Base-by-base conservation (phyloP, 768 basidiomycete species). In the Podaxis sp. region DNA sequence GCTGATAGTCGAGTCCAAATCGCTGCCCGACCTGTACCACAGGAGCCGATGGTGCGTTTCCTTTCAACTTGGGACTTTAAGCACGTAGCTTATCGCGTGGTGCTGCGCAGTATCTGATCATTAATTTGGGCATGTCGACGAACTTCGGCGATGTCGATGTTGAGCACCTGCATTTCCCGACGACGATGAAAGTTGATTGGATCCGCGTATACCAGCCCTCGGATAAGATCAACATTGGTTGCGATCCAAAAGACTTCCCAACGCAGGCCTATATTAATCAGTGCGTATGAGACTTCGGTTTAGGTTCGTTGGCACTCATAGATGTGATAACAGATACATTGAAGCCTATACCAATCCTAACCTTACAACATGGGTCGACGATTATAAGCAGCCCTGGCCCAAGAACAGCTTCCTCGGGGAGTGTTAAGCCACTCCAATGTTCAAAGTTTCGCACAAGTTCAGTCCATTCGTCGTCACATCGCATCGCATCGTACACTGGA, bases 171-270 rank as follows among this genome's bases (percentile, higher is more conserved):
- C 77, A 75, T 17, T 95, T 93, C 76, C 94, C 95, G 7, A 74
- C 87, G 3, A 77, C 70, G 2, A 88, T 97, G 91, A 79, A 77
- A 53, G 79, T 96, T 46, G 93, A 97, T 71, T 97, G 89, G 77
- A 86, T 98, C 59, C 86, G 96, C 24, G 91, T 99, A 7, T 99
- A 97, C 74, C 96, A 97, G 71, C 85, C 85, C 2, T 77, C 82
- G 69, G 73, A 84, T 65, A 71, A 81, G 33, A 80, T 85, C 62
- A 96, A 95, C 71, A 81, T 93, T 56, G 95, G 95, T 15, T 98
- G 95, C 71, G 88, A 91, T 71, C 95, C 95, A 12, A 70, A 75
- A 50, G 82, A 85, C 49, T 90, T 84, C 72, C 95, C 96, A 0
- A 98, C 96, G 0, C 75, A 82, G 55, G 80, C 82, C 12, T 98